Conservation (phyloP, 139 green algal genomes). For the Mesotaenium endlicherianum region DNA sequence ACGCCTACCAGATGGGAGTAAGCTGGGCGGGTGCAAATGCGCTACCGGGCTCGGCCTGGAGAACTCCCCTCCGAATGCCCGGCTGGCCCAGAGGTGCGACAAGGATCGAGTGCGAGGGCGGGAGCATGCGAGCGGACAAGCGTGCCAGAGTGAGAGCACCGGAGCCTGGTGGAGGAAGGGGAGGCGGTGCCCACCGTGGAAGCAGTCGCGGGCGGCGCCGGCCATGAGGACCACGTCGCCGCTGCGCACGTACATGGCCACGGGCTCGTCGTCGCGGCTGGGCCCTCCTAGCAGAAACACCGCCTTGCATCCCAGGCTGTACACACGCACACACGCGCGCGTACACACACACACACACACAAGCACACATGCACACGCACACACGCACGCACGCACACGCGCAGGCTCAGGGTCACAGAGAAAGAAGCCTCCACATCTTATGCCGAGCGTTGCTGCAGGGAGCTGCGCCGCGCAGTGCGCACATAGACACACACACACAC, state of each 20-base stretch:
- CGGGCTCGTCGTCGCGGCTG: conserved; percentile 59
- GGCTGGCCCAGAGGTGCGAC: not conserved
- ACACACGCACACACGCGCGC: not conserved
- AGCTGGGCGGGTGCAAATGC: not conserved
- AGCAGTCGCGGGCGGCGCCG: conserved; percentile 66
- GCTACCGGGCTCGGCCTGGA: not conserved
- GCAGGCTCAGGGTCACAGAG: too few relatives aligned
- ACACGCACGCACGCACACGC: too few relatives aligned
- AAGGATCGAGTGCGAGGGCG: not conserved
- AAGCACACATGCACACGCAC: too few relatives aligned
- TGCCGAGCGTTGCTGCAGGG: too few relatives aligned
- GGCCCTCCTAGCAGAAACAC: conserved; percentile 82
- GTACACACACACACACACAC: too few relatives aligned
- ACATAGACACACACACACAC: too few relatives aligned
- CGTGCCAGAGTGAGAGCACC: not conserved
- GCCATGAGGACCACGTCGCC: conserved; percentile 81
- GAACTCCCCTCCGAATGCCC: not conserved
- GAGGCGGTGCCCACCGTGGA: conserved; percentile 57
- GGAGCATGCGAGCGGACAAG: not conserved
- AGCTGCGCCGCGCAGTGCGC: too few relatives aligned
- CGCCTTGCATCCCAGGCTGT: conserved; percentile 71
- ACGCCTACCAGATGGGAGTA: not conserved
- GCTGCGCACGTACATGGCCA: conserved; percentile 71
- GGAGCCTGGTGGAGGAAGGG: not conserved
- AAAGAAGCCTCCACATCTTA: too few relatives aligned